Evolutionary conservation across 768 basidiomycete genomes (phyloP).

Genomic region (Tephrocybe sp.): DNA sequence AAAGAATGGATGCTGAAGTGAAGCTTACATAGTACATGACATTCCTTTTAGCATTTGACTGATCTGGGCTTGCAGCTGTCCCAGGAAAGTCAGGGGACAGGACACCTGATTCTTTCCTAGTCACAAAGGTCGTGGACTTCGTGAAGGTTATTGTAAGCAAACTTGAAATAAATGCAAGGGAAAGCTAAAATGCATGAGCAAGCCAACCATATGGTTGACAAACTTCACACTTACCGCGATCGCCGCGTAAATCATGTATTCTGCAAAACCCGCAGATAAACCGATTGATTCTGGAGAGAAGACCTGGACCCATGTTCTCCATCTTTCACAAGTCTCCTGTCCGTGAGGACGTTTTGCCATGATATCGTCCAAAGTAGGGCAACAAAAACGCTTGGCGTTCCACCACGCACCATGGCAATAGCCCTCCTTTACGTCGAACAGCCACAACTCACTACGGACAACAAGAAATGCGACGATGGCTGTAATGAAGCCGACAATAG

Average conservation of each 20-base stretch:
- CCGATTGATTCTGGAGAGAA: constrained; percentile 33
- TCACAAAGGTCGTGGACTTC: constrained; percentile 83
- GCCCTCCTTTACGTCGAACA: constrained; percentile 93
- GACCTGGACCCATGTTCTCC: constrained; percentile 73
- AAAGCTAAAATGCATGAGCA: constrained; percentile 42
- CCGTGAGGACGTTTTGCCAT: neutral
- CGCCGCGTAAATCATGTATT: constrained; percentile 66
- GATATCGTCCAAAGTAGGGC: constrained; percentile 39
- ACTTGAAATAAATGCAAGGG: constrained; percentile 69
- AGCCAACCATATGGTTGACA: neutral
- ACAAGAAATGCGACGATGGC: constrained; percentile 87
- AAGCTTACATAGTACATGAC: constrained; percentile 79
- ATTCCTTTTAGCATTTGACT: constrained; percentile 47
- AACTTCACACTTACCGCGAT: constrained; percentile 66
- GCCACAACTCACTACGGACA: constrained; percentile 79
- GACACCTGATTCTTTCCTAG: constrained; percentile 86
- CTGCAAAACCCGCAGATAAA: constrained; percentile 43
- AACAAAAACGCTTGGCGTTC: constrained; percentile 82
- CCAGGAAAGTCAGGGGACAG: constrained; percentile 46
- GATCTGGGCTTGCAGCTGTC: constrained; percentile 20
- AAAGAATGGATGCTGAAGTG: neutral
- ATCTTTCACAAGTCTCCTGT: constrained; percentile 53
- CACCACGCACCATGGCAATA: constrained; percentile 72
- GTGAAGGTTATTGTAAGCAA: constrained; percentile 86
- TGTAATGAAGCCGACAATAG: constrained; percentile 82